Conservation (phyloP, 345 rosid genomes). For the Sonneratia caseolaris region DNA sequence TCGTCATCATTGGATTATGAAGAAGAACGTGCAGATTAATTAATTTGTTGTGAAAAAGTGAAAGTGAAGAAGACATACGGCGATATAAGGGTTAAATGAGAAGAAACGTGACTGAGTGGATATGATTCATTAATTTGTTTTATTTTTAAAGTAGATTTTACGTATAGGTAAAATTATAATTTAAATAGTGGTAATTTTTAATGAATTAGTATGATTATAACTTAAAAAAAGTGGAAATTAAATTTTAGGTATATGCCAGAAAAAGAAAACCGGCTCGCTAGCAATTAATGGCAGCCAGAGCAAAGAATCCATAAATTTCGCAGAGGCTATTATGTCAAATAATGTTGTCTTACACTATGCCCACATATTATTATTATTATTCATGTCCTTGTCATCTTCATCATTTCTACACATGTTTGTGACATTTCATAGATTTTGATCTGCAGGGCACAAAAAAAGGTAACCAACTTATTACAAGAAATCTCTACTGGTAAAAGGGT, state of each 20-base stretch:
- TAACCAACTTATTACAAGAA: not conserved
- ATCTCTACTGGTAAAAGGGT: too few relatives aligned
- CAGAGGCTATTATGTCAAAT: conserved; percentile 28
- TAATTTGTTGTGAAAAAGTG: conserved; percentile 9
- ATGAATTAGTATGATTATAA: too few relatives aligned
- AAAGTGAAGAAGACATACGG: not conserved
- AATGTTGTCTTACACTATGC: conserved; percentile 42
- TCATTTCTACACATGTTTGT: not conserved
- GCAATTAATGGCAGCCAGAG: conserved; percentile 3
- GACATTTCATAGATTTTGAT: not conserved
- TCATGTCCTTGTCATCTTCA: conserved; percentile 17
- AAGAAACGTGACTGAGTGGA: too few relatives aligned
- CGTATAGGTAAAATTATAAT: too few relatives aligned
- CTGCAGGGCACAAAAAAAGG: not conserved
- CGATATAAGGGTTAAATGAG: not conserved
- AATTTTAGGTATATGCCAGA: too few relatives aligned
- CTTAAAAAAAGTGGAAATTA: too few relatives aligned
- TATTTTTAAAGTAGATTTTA: too few relatives aligned
- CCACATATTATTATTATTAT: conserved; percentile 31
- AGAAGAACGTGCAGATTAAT: conserved; percentile 15
- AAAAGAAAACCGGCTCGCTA: too few relatives aligned
- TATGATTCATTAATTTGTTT: too few relatives aligned
- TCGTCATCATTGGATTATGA: conserved; percentile 11
- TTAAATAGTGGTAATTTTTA: too few relatives aligned
- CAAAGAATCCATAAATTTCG: conserved; percentile 47